Base-by-base conservation (phyloP, 2,329 filamentous ascomycete genomes). In the Dothideomycetidae sp. region DNA sequence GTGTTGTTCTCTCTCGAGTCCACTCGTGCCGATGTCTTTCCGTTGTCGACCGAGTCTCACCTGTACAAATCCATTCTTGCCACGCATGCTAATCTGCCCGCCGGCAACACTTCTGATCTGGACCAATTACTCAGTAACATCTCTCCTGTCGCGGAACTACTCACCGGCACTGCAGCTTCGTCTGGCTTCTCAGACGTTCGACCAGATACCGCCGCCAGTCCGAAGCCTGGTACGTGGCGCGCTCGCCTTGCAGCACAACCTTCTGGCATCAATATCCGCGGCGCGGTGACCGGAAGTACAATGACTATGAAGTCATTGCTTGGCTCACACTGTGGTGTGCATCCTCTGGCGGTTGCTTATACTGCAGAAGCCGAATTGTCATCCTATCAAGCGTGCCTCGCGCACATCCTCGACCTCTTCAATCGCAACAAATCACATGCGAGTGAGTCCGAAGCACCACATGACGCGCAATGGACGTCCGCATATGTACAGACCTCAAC, bases 301-400 rank as follows among this genome's bases (percentile, higher is more conserved):
- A 53, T 58, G 37, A 59, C 59, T 1, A 49, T 62, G 11, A 61
- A 62, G 40, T 59, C 55, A 38, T 37, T 60, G 11, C 42, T 61
- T 12, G 52, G 51, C 5, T 59, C 56, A 30, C 56, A 61, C 33
- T 62, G 58, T 36, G 58, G 59, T 30, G 57, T 60, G 4, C 50
- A 55, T 14, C 55, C 59, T 4, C 44, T 62, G 13, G 55, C 58
- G 0, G 59, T 61, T 1, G 59, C 61, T 40, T 53, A 60, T 28
- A 47, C 58, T 23, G 56, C 59, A 21, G 59, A 62, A 37, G 49
- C 53, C 2, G 35, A 43, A 18, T 44, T 51, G 2, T 48, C 55
- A 5, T 57, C 60, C 14, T 62, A 61, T 37, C 59, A 62, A 41
- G 58, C 58, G 2, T 62, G 59, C 31, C 39, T 61, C 17, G 54